Base-by-base conservation (phyloP, 2,329 filamentous ascomycete genomes). In the Taxawa tesnikishii region DNA sequence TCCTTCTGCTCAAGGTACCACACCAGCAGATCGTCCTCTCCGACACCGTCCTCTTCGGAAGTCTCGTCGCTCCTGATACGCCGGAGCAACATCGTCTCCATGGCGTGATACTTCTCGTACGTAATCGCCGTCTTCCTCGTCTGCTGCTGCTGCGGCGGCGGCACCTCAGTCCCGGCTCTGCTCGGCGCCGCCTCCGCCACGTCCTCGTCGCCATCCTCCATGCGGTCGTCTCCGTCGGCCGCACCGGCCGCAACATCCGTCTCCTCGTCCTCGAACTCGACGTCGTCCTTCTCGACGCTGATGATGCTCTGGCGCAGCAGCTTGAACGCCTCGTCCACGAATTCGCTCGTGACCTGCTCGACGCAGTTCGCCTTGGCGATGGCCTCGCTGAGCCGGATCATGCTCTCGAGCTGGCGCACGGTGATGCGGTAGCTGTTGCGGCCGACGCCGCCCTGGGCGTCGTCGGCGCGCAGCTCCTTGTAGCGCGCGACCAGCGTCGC, bases 281-380 rank as follows among this genome's bases (percentile, higher is more conserved):
- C 77, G 47, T 98, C 90, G 47, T 98, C 90, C 50, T 96, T 90
- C 59, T 98, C 90, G 15, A 98, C 90, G 2, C 82, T 90, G 48
- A 98, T 94, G 54, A 98, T 98, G 56, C 82, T 90, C 59, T 94
- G 87, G 26, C 85, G 70, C 9, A 98, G 72, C 7, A 98, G 70
- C 46, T 90, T 84, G 56, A 80, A 96, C 0, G 88, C 90, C 58
- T 98, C 90, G 25, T 80, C 71, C 11, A 98, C 90, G 58, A 96
- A 93, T 0, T 73, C 72, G 2, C 81, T 70, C 0, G 76, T 77
- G 39, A 98, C 81, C 41, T 94, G 85, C 47, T 88, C 82, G 10
- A 94, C 84, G 52, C 90, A 98, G 53, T 94, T 96, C 37, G 85
- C 84, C 59, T 96, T 96, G 37, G 90, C 90, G 44, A 98, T 94